A percentile compares a stretch with the other conserved stretches of the same genome.
phyloP scores from a whole-genome alignment of 1,284 basidiomycete genomes.

The Fistulina hepatica region DNA sequence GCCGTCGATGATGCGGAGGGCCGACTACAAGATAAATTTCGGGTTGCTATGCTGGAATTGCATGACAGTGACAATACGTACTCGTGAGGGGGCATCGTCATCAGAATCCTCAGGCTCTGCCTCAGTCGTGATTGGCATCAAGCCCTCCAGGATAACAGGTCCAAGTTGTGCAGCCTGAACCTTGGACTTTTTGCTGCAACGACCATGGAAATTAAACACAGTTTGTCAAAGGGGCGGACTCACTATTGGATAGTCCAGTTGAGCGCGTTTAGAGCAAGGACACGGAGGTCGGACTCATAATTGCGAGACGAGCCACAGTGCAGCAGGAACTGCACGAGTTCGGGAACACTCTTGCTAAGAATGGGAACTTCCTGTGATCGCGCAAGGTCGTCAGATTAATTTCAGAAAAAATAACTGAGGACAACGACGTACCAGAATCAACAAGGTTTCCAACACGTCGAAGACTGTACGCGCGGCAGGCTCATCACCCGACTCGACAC shows the following conservation, averaged over 20 bases:
- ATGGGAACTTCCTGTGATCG: slow-evolving; percentile 78
- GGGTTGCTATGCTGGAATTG: slow-evolving; percentile 9
- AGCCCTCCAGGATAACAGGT: slow-evolving; percentile 77
- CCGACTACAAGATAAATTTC: slow-evolving; percentile 41
- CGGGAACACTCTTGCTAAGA: slow-evolving; percentile 80
- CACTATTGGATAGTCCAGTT: slow-evolving; percentile 95
- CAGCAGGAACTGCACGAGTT: slow-evolving; percentile 86
- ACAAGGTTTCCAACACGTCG: slow-evolving; percentile 92
- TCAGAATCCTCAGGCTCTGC: slow-evolving; percentile 73
- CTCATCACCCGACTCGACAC: slow-evolving; percentile 77
- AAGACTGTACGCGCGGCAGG: slow-evolving; percentile 82
- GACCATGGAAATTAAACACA: slow-evolving; percentile 1
- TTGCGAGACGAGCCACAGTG: slow-evolving; percentile 73
- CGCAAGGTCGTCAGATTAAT: slow-evolving; percentile 7
- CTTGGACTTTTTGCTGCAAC: slow-evolving; percentile 87
- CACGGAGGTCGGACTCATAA: slow-evolving; percentile 75
- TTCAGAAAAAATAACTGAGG: slow-evolving; percentile 1
- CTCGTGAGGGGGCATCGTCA: slow-evolving; percentile 84
- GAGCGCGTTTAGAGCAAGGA: slow-evolving; percentile 88
- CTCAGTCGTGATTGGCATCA: slow-evolving; percentile 93
- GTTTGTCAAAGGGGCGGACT: slow-evolving; percentile 11
- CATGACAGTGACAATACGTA: slow-evolving; percentile 29
- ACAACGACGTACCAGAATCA: slow-evolving; percentile 69
- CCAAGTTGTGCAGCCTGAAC: slow-evolving; percentile 84
- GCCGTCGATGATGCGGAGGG: slow-evolving; percentile 91